Evolutionary conservation across 2,329 filamentous ascomycete genomes (phyloP).

Genomic region (Cucurbitaria berberidis): DNA sequence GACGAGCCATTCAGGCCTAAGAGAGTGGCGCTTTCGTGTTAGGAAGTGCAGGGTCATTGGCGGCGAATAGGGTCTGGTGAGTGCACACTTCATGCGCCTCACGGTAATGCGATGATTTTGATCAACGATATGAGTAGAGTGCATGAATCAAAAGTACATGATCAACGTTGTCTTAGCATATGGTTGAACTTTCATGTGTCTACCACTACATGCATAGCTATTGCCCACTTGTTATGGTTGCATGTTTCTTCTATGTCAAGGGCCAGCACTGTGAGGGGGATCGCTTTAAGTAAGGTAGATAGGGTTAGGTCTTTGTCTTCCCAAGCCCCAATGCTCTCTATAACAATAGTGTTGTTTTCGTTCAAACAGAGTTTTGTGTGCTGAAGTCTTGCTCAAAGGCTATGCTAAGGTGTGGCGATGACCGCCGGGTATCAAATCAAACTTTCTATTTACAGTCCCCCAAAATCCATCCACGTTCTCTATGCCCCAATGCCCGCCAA

Average conservation of each 20-base stretch:
- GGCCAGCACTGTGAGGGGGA: no score
- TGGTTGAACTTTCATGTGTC: no score
- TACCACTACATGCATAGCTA: no score
- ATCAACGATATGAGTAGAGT: constrained; percentile 4
- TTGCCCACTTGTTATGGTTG: no score
- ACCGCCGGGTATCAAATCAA: not conserved
- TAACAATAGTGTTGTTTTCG: no score
- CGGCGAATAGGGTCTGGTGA: constrained; percentile 4
- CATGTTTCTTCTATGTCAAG: no score
- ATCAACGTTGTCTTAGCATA: not conserved
- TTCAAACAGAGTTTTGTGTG: no score
- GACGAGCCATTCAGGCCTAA: constrained; percentile 60
- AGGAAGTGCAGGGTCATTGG: not conserved
- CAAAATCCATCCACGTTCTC: not conserved
- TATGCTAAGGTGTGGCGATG: not conserved
- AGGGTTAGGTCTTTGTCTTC: no score
- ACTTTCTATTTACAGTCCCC: not conserved
- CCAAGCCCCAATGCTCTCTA: no score
- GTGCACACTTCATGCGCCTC: not conserved
- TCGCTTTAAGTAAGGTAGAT: no score
- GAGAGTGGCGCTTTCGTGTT: not conserved
- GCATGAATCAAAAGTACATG: constrained; percentile 4
- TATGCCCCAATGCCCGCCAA: constrained; percentile 8
- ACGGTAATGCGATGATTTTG: constrained; percentile 1
- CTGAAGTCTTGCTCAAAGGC: not conserved